Conservation (phyloP, 2,329 filamentous ascomycete species). For the Nannizziopsis arthrosporioides region DNA sequence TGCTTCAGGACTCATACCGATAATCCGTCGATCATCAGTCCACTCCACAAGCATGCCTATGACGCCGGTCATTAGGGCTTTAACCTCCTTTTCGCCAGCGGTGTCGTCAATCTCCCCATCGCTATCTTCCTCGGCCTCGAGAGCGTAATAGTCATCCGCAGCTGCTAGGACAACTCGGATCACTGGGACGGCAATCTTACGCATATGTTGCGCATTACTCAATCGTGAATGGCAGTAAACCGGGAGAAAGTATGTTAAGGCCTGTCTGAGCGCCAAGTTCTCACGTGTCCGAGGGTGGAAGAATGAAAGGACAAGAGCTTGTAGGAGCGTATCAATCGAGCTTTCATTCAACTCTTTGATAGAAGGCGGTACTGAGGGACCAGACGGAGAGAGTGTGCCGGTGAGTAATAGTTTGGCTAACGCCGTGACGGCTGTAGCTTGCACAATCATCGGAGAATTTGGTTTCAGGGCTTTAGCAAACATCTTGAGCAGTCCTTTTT, state of each 20-base stretch:
- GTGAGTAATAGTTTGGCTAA: constrained; percentile 79
- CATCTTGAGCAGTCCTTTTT: constrained; percentile 65
- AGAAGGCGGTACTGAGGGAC: constrained; percentile 42
- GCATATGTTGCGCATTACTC: constrained; percentile 76
- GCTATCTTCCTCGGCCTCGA: constrained; percentile 61
- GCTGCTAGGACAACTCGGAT: constrained; percentile 55
- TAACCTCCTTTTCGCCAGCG: constrained; percentile 54
- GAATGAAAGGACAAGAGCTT: constrained; percentile 71
- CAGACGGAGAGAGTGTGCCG: constrained; percentile 48
- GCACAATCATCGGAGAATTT: constrained; percentile 58
- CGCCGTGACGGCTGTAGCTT: constrained; percentile 68
- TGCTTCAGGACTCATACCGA: constrained; percentile 45
- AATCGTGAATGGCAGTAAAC: constrained; percentile 81
- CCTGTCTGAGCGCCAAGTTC: constrained; percentile 75
- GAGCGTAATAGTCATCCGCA: constrained; percentile 53
- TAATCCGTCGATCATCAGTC: constrained; percentile 78
- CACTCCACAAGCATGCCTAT: constrained; percentile 75
- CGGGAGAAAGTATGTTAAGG: constrained; percentile 83
- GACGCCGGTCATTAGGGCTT: constrained; percentile 57
- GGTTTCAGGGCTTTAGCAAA: constrained; percentile 71
- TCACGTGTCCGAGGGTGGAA: constrained; percentile 72
- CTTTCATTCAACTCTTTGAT: constrained; percentile 41
- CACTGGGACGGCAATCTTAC: constrained; percentile 58
- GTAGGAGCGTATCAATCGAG: constrained; percentile 61
- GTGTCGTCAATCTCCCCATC: constrained; percentile 62